Evolutionary conservation across 768 basidiomycete genomes (phyloP).

Genomic region (Pulveroboletus frians): DNA sequence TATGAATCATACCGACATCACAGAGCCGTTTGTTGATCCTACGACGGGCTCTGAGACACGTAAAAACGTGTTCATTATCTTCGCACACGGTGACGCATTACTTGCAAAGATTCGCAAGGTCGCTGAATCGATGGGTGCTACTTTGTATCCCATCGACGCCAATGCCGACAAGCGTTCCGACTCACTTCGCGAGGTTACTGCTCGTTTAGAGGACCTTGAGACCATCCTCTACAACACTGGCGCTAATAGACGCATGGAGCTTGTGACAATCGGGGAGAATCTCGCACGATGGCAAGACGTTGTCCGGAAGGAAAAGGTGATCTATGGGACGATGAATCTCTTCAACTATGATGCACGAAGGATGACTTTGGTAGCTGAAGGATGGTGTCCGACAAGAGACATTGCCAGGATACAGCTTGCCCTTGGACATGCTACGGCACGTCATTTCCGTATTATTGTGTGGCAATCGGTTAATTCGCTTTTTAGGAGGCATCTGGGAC

Average conservation of each 20-base stretch:
- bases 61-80: slow-evolving; percentile 99
- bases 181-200: slow-evolving; percentile 81
- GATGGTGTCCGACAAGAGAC: slow-evolving; percentile 95
- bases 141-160: slow-evolving; percentile 92
- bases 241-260: slow-evolving; percentile 72
- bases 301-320: slow-evolving; percentile 90
- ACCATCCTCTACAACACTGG: slow-evolving; percentile 88
- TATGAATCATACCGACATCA: slow-evolving; percentile 98
- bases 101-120: slow-evolving; percentile 97
- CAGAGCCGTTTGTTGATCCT: slow-evolving; percentile 88
- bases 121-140: slow-evolving; percentile 98
- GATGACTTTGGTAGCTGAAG: slow-evolving; percentile 95
- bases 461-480: neutral
- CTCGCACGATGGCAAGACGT: slow-evolving; percentile 91
- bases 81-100: slow-evolving; percentile 90
- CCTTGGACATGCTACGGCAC: slow-evolving; percentile 79
- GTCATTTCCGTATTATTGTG: slow-evolving; percentile 10
- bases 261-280: slow-evolving; percentile 78
- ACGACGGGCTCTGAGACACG: slow-evolving; percentile 75
- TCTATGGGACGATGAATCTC: slow-evolving; percentile 92
- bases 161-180: slow-evolving; percentile 90
- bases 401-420: slow-evolving; percentile 82
- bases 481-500: slow-evolving; percentile 86
- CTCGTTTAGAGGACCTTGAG: slow-evolving; percentile 87
- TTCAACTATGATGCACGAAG: slow-evolving; percentile 92